These are phyloP conservation scores for Luzula sylvatica DNA, from an alignment of 176 grass and related monocot genomes.

Conservation along the genomic window DNA sequence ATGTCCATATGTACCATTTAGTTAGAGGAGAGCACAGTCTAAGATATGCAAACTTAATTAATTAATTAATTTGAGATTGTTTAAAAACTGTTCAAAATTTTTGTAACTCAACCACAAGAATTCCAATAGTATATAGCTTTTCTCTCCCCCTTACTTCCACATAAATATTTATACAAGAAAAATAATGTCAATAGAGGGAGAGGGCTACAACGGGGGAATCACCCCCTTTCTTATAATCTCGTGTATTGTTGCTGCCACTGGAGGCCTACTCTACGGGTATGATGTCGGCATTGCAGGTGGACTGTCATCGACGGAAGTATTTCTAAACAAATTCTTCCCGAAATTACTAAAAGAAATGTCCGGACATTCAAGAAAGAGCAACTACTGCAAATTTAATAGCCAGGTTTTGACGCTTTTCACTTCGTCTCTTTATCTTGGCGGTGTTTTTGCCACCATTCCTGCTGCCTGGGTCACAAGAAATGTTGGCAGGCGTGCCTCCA, in stretches of 20 bases:
- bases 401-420: conserved; percentile 69
- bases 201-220: conserved; percentile 9
- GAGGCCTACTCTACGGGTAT: conserved; percentile 62
- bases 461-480: conserved; percentile 32
- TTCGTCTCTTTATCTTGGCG: conserved; percentile 62
- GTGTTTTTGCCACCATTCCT: conserved; percentile 41
- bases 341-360: conserved; percentile 44
- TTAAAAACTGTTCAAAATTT: no score
- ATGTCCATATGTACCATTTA: no score
- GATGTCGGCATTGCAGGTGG: conserved; percentile 66
- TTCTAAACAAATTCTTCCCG: conserved; percentile 63
- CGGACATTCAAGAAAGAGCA: conserved; percentile 31
- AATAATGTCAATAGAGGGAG: conserved; percentile 14
- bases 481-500: conserved; percentile 30
- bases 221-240: conserved; percentile 50
- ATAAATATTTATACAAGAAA: conserved; percentile 23
- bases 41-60: no score
- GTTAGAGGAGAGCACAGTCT: no score
- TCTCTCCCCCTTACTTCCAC: neutral
- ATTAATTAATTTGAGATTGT: no score
- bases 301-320: conserved; percentile 59
- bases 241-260: conserved; percentile 60
- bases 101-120: no score
- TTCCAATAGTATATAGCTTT: neutral
- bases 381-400: conserved; percentile 94